Base-by-base conservation (phyloP, 179 eudicot species). In the Beta lomatogona region DNA sequence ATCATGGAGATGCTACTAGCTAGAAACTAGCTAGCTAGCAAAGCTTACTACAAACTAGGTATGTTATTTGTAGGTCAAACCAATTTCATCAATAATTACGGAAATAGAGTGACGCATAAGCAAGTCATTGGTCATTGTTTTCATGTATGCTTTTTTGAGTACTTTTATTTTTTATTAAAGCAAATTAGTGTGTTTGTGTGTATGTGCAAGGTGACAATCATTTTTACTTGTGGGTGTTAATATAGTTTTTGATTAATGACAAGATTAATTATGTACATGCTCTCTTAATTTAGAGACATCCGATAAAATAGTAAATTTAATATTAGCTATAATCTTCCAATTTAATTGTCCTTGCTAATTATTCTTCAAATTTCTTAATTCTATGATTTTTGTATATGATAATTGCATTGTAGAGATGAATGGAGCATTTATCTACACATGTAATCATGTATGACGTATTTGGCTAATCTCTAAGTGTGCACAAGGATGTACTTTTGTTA, bases 1-100 rank as follows among this genome's bases (percentile, higher is more conserved):
- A 36, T 69, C 82, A 75, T 79, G 87, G 75, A 71, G 55, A 75
- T 36, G 73, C 71, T 57, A 41, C 73, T 60, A 80, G 79, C 59
- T 75, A 74, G 75, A 45, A 83, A 54, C 61, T 83, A 79, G 80
- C 36, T 69, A 79, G 31, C 21, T 71, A 48, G 52, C 41, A 36
- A 36, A 75, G 5, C 44, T 28, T 64, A 28, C 10, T 25, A 65
- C 4, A 25, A 25, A 31, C 71, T 67, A 69, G 73, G 53, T 69
- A 69, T 69, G 53, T 14, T 53, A 53, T 31, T 25, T 66, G 50
- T 55, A 15, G 71, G 48, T 45, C 76, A 48, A 48, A 44, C 70
- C 36, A 54, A 65, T 53, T 41, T 64, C 41, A 36, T 63, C 50
- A 71, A 82, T 69, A 69, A 69, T 69, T 44, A 45, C 11, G 12